Evolutionary conservation across 176 grass and related monocot species (phyloP).

Genomic region (Microstegium vimineum): DNA sequence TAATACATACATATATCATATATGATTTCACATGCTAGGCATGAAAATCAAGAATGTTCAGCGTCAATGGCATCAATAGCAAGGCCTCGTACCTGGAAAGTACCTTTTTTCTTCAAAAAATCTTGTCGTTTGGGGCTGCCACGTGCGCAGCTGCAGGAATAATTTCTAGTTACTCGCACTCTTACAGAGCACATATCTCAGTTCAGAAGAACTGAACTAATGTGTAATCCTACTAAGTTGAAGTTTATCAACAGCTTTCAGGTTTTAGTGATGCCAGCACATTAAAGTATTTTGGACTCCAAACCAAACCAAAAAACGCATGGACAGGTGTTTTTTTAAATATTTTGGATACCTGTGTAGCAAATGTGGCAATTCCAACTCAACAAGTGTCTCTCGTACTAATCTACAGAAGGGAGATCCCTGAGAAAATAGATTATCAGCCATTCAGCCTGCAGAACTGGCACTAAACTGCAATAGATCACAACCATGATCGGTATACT

Average conservation of each 20-base stretch:
- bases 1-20: neutral
- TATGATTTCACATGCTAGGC: neutral
- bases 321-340: neutral
- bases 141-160: constrained; percentile 52
- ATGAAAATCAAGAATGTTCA: neutral
- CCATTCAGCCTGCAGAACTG: constrained; percentile 7
- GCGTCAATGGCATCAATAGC: neutral
- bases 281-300: neutral
- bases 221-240: neutral
- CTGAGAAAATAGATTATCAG: constrained; percentile 33
- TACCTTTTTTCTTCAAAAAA: constrained; percentile 69
- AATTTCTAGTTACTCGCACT: constrained; percentile 6
- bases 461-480: neutral
- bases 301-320: neutral
- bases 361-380: constrained; percentile 86
- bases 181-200: neutral
- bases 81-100: constrained; percentile 56
- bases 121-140: constrained; percentile 72
- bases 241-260: neutral
- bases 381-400: constrained; percentile 80
- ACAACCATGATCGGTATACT: neutral
- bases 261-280: neutral
- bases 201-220: neutral
- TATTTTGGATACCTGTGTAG: constrained; percentile 54
- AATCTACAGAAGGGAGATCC: constrained; percentile 92